These are phyloP conservation scores for Herpetospermum pedunculosum DNA, from an alignment of 306 rosid species.

Conservation along the genomic window DNA sequence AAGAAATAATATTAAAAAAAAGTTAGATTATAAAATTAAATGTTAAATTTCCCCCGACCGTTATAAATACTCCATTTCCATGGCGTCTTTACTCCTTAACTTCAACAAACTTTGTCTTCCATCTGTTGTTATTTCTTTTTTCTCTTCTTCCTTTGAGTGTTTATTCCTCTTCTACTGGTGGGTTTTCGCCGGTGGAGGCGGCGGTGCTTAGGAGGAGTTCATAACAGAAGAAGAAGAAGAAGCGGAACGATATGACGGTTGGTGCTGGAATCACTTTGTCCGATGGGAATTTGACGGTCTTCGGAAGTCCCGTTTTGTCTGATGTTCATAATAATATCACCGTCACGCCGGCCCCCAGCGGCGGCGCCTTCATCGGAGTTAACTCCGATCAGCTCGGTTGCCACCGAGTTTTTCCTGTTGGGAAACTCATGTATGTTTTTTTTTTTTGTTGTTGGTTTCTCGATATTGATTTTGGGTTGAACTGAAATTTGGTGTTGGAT, in stretches of 20 bases:
- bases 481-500: not conserved
- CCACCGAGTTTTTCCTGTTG: slow-evolving; percentile 61
- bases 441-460: not conserved
- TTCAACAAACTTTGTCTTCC: not conserved
- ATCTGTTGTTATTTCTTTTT: not conserved
- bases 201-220: not conserved
- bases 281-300: slow-evolving; percentile 54
- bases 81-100: not conserved
- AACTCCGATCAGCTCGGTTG: slow-evolving; percentile 44
- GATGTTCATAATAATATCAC: slow-evolving; percentile 45
- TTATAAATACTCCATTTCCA: slow-evolving; percentile 3
- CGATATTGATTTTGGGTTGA: not conserved
- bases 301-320: slow-evolving; percentile 43
- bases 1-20: too few relatives aligned
- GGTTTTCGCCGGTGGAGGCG: not conserved
- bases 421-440: slow-evolving; percentile 46
- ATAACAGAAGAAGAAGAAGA: not conserved
- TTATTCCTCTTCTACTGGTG: not conserved
- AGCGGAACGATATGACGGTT: slow-evolving; percentile 44
- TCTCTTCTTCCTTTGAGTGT: not conserved
- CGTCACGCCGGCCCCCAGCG: slow-evolving; percentile 44
- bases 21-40: too few relatives aligned
- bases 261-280: slow-evolving; percentile 63
- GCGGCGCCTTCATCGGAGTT: slow-evolving; percentile 71
- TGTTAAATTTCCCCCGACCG: too few relatives aligned